Base-by-base conservation (phyloP, 2,329 filamentous ascomycete genomes). In the Alternaria brassicae region DNA sequence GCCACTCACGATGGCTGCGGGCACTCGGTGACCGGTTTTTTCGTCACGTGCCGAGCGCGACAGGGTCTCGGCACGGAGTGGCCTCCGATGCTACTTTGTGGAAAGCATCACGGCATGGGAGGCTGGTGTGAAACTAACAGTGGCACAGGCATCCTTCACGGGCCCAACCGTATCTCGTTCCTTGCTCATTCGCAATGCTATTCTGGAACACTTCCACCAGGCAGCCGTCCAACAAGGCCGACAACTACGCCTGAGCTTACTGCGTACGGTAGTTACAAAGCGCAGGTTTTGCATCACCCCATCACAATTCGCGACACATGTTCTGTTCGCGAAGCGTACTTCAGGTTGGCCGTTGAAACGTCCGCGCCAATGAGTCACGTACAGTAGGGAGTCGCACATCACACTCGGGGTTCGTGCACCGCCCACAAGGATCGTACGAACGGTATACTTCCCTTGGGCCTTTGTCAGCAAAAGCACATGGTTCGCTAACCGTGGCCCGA, bases 131-230 rank as follows among this genome's bases (percentile, higher is more conserved):
- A 27, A 44, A 28, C 21, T 27, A 39, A 47, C 36, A 37, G 56
- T 58, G 56, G 51, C 50, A 52, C 55, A 58, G 41, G 49, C 55
- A 53, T 58, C 40, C 23, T 58, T 41, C 51, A 39, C 42, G 51
- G 42, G 36, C n/a, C 34, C 42, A 58, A 53, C 56, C 50, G 54
- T 56, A 39, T 52, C 47, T 52, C 9, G 47, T 52, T 27, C 42
- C 19, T 42, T 32, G 49, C 49, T n/a, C 27, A n/a, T 30, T 41
- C 37, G 17, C 50, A 3, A 58, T 39, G 50, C 34, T 54, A 45
- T 58, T 47, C 50, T 50, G 52, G 34, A 50, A 32, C 19, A 36
- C 19, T 30, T 23, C 28, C 44, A 48, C 17, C 44, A 48, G 44
- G 28, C 44, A 56, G 27, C 39, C 17, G 15, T 34, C 10, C 21